phyloP scores from a whole-genome alignment of 495 filamentous ascomycete species.

The Tuber calosporum region DNA sequence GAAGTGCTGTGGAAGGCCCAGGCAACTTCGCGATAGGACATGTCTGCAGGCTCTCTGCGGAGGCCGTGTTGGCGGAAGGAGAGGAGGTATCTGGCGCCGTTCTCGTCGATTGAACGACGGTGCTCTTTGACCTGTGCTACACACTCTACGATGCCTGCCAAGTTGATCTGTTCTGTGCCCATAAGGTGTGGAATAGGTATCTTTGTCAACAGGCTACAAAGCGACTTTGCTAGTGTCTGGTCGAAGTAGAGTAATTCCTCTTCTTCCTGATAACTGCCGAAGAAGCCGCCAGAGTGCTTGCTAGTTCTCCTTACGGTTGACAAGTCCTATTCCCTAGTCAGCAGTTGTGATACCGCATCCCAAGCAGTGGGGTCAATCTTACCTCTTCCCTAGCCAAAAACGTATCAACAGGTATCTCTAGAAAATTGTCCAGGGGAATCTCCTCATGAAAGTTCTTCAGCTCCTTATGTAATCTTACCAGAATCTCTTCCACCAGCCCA shows the following conservation, averaged over 20 bases:
- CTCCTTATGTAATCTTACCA: slow-evolving; percentile 66
- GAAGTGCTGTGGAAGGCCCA: slow-evolving; percentile 90
- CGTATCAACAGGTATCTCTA: slow-evolving; percentile 64
- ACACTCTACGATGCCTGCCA: slow-evolving; percentile 83
- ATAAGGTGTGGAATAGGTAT: slow-evolving; percentile 75
- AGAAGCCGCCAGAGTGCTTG: slow-evolving; percentile 53
- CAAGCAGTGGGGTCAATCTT: slow-evolving; percentile 23
- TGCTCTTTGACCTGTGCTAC: slow-evolving; percentile 82
- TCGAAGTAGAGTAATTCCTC: slow-evolving; percentile 51
- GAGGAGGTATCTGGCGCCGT: slow-evolving; percentile 80
- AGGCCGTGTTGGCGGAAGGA: slow-evolving; percentile 83
- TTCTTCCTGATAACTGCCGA: slow-evolving; percentile 41
- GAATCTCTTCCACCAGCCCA: slow-evolving; percentile 61
- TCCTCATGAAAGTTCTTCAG: slow-evolving; percentile 79
- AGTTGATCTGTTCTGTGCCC: slow-evolving; percentile 78
- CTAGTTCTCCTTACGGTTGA: slow-evolving; percentile 48
- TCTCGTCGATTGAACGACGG: slow-evolving; percentile 83
- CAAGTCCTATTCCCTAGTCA: slow-evolving; percentile 38
- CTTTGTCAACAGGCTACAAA: slow-evolving; percentile 71
- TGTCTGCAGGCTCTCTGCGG: slow-evolving; percentile 53
- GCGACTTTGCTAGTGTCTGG: slow-evolving; percentile 60
- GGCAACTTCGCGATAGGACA: slow-evolving; percentile 88
- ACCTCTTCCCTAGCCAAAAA: slow-evolving; percentile 52
- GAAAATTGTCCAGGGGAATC: slow-evolving; percentile 70
- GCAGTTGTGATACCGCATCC: slow-evolving; percentile 37